Percentiles rank a stretch among this genome's conserved stretches.
These are phyloP conservation scores for Boehmeria nivea DNA, from an alignment of 306 rosid genomes.

Conservation along the genomic window DNA sequence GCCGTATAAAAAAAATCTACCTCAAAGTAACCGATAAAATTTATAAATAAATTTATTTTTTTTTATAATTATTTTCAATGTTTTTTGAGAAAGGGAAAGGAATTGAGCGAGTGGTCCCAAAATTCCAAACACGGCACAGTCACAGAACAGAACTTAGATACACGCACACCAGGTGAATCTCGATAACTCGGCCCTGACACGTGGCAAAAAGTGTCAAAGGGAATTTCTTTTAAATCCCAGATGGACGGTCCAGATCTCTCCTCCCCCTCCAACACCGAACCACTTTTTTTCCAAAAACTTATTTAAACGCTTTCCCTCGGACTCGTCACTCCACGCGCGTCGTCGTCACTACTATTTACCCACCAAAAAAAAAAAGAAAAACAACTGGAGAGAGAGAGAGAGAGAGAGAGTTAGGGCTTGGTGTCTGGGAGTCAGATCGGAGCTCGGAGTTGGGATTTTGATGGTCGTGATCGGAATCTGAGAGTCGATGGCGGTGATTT, in stretches of 20 bases:
- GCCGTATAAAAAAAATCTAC: too few relatives aligned
- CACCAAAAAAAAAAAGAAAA: neutral
- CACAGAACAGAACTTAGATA: neutral
- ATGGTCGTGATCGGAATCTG: slow-evolving; percentile 27
- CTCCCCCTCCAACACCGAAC: neutral
- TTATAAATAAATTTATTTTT: too few relatives aligned
- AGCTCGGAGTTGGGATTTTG: slow-evolving; percentile 17
- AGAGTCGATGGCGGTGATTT: slow-evolving; percentile 46
- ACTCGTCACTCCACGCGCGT: neutral
- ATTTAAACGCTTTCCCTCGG: neutral
- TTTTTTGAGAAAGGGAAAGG: too few relatives aligned
- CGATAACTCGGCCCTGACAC: too few relatives aligned
- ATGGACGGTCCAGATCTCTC: slow-evolving; percentile 26
- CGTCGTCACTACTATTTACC: neutral
- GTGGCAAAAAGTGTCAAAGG: too few relatives aligned
- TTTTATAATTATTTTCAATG: too few relatives aligned
- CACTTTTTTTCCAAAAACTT: neutral
- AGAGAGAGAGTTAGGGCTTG: slow-evolving; percentile 6
- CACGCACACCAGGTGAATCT: too few relatives aligned
- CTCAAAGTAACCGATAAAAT: too few relatives aligned
- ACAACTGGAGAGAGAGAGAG: neutral
- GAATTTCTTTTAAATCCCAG: too few relatives aligned
- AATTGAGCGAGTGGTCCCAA: too few relatives aligned
- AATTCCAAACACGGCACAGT: too few relatives aligned
- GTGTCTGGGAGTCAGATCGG: too few relatives aligned